These are phyloP conservation scores for Leccinum longicurvipes DNA, from an alignment of 768 basidiomycete species.

Conservation along the genomic window DNA sequence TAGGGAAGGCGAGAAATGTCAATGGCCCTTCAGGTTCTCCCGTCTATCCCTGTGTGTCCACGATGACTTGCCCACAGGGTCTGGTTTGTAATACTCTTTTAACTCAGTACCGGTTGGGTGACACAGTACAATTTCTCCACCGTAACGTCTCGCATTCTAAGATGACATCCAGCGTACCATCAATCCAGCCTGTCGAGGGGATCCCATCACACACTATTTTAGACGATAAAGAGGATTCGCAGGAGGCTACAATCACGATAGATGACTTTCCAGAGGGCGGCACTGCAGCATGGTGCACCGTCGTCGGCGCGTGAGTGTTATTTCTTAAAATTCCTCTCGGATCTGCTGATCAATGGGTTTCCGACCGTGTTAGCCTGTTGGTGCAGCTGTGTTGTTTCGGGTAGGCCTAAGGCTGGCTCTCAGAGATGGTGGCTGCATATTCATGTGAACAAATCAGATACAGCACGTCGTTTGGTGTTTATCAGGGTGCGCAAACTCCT, in stretches of 20 bases:
- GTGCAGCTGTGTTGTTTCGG: slow-evolving; percentile 35
- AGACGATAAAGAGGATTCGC: slow-evolving; percentile 1
- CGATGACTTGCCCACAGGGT: background rate
- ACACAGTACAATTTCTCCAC: background rate
- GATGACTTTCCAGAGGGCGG: slow-evolving; percentile 29
- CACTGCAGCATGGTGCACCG: slow-evolving; percentile 21
- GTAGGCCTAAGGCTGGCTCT: slow-evolving; percentile 4
- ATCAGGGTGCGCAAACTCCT: slow-evolving; percentile 30
- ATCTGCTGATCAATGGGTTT: background rate
- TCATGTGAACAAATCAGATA: slow-evolving; percentile 25
- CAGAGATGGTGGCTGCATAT: background rate
- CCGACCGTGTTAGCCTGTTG: slow-evolving; percentile 21
- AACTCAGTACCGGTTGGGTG: background rate
- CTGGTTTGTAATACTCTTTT: background rate
- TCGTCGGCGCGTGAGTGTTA: slow-evolving; percentile 22
- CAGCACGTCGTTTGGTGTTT: slow-evolving; percentile 37
- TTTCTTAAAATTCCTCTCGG: background rate
- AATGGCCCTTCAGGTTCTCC: background rate
- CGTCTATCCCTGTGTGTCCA: background rate
- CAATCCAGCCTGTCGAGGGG: background rate
- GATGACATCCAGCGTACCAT: slow-evolving; percentile 9
- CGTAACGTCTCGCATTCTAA: background rate
- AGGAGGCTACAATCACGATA: background rate
- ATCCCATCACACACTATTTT: background rate
- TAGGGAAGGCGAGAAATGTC: background rate